phyloP scores from a whole-genome alignment of 352 stramenopile species.

The Phytopythium mirpurense region DNA sequence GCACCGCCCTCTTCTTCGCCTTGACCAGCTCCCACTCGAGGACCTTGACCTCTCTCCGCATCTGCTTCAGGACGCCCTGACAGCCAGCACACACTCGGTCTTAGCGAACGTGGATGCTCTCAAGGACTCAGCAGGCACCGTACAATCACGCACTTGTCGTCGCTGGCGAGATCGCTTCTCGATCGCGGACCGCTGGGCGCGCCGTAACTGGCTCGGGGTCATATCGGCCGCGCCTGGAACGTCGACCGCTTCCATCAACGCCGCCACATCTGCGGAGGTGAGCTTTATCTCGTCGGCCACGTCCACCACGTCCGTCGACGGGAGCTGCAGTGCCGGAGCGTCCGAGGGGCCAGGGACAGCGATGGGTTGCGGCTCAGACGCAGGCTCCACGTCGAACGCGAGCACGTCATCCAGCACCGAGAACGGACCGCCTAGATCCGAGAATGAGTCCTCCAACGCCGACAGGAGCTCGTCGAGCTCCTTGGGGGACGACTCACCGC shows the following conservation, averaged over 20 bases:
- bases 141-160: conserved; percentile 15
- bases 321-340: background rate
- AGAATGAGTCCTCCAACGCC: no score
- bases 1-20: conserved; percentile 18
- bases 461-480: conserved; percentile 3
- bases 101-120: no score
- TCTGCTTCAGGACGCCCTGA: conserved; percentile 19
- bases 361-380: no score
- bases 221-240: background rate
- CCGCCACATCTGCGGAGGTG: no score
- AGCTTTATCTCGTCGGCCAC: no score
- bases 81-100: no score
- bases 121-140: no score
- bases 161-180: conserved; percentile 51
- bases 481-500: conserved; percentile 2
- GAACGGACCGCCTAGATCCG: no score
- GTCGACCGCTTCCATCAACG: background rate
- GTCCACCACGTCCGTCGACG: no score
- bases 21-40: conserved; percentile 36
- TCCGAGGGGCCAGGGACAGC: no score
- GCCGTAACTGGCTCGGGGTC: conserved; percentile 16
- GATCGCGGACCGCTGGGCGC: conserved; percentile 50
- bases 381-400: background rate
- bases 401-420: background rate
- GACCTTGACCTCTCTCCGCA: conserved; percentile 50